Evolutionary conservation across 106 monocot genomes (phyloP).

Genomic region (Iris macrosiphon): DNA sequence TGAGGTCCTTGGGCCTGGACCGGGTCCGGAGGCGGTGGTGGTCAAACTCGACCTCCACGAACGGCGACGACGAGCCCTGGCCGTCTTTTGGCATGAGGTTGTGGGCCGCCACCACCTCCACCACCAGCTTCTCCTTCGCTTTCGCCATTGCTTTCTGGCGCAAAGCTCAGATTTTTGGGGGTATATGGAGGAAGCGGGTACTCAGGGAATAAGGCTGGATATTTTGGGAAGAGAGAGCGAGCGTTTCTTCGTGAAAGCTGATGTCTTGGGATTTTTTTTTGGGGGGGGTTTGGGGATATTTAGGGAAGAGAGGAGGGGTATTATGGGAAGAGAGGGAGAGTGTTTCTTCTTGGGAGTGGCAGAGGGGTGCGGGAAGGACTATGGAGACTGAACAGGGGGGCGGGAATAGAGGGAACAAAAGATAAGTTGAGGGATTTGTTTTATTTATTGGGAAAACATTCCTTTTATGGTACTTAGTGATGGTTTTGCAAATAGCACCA

Average conservation of each 20-base stretch:
- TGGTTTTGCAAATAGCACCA: no score
- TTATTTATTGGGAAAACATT: no score
- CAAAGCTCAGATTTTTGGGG: background rate
- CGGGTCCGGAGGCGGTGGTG: conserved; percentile 50
- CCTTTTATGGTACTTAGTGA: no score
- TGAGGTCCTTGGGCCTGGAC: conserved; percentile 53
- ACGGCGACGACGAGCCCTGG: conserved; percentile 71
- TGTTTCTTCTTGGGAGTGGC: background rate
- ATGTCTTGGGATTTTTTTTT: background rate
- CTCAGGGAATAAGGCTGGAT: background rate
- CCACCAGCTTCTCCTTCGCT: conserved; percentile 53
- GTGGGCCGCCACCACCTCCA: conserved; percentile 64
- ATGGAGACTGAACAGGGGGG: background rate
- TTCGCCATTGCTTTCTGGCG: conserved; percentile 2
- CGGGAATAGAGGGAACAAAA: no score
- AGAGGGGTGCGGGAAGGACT: background rate
- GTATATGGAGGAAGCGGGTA: background rate
- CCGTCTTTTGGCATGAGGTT: conserved; percentile 87
- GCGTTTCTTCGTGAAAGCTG: background rate
- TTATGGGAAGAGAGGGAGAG: background rate
- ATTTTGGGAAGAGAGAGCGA: background rate
- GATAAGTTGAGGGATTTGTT: no score
- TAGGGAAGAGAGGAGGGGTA: background rate
- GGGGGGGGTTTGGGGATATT: background rate
- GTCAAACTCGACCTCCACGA: conserved; percentile 79